A percentile compares a stretch with the other conserved stretches of the same genome.
phyloP scores from a whole-genome alignment of 495 filamentous ascomycete species.

The Podospora didyma region DNA sequence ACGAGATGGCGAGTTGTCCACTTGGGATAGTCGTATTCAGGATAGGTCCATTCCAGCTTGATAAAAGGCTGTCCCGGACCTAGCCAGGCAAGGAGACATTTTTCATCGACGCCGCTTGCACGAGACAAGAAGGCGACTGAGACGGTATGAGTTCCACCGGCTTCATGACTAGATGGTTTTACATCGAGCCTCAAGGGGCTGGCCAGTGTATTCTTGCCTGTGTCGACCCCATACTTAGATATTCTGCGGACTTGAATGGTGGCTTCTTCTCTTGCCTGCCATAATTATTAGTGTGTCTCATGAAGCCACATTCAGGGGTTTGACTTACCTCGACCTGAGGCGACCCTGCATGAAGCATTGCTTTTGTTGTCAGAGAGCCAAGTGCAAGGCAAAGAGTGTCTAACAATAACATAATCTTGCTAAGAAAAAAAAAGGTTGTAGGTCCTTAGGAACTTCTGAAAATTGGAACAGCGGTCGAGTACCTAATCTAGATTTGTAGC shows the following conservation, averaged over 20 bases:
- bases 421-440: background rate
- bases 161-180: background rate
- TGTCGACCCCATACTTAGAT: background rate
- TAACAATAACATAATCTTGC: background rate
- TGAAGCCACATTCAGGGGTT: too few species aligned
- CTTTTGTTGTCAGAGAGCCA: background rate
- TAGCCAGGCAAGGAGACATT: background rate
- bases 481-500: background rate
- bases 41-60: slow-evolving; percentile 7
- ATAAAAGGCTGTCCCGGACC: background rate
- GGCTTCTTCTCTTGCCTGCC: background rate
- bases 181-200: background rate
- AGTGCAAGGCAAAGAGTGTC: background rate
- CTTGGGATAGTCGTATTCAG: background rate
- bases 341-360: background rate
- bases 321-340: background rate
- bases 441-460: background rate
- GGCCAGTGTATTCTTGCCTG: background rate
- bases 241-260: background rate
- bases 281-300: too few species aligned
- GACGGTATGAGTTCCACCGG: background rate
- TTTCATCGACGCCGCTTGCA: background rate
- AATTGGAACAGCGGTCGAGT: background rate
- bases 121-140: background rate
- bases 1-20: slow-evolving; percentile 10